Percentiles rank a stretch among this genome's conserved stretches.
phyloP scores from a whole-genome alignment of 305 asterid genomes.

The Fraxinus platypoda region DNA sequence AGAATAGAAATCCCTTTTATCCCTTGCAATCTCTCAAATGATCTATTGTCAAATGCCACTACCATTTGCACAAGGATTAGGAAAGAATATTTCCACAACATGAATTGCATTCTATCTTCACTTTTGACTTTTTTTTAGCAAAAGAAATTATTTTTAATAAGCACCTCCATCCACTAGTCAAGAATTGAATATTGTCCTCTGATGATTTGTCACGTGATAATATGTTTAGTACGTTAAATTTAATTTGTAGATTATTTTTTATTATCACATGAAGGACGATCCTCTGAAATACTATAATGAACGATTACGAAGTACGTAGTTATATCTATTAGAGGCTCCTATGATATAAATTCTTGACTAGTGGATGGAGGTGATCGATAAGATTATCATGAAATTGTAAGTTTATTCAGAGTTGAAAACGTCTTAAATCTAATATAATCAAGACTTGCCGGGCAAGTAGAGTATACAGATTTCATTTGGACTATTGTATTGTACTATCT shows the following conservation, averaged over 20 bases:
- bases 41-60: neutral
- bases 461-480: neutral
- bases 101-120: neutral
- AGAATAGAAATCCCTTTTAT: neutral
- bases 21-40: neutral
- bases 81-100: neutral
- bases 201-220: neutral
- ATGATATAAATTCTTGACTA: neutral
- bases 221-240: neutral
- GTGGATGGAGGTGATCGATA: neutral
- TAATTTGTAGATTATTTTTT: neutral
- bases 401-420: neutral
- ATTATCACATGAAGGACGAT: neutral
- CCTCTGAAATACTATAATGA: neutral
- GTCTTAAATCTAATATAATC: too few relatives aligned
- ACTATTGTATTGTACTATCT: neutral
- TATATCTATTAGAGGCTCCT: neutral
- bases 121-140: neutral
- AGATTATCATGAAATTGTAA: too few relatives aligned
- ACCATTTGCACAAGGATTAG: neutral
- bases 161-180: neutral
- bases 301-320: neutral
- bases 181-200: neutral
- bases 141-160: neutral
- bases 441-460: neutral